A percentile compares a stretch with the other conserved stretches of the same genome.
phyloP scores from a whole-genome alignment of 148 eudicot genomes.

The Fallopia convolvulus region DNA sequence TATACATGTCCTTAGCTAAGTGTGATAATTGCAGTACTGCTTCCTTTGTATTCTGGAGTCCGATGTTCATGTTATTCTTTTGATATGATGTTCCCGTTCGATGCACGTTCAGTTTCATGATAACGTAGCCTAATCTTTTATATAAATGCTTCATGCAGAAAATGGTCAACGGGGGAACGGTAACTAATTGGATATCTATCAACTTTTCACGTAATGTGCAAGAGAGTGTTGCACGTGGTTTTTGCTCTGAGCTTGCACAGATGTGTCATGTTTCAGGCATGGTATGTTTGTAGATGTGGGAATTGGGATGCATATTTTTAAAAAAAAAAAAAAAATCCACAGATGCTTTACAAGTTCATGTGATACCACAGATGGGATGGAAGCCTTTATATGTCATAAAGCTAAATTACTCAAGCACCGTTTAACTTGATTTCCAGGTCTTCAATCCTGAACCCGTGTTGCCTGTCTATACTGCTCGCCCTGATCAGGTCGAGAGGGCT shows the following conservation, averaged over 20 bases:
- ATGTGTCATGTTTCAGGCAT: slow-evolving; percentile 71
- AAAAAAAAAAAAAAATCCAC: too few relatives aligned
- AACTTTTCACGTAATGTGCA: slow-evolving; percentile 65
- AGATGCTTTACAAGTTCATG: too few relatives aligned
- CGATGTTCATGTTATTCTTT: too few relatives aligned
- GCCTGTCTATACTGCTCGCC: slow-evolving; percentile 42
- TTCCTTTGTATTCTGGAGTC: too few relatives aligned
- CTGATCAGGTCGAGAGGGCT: slow-evolving; percentile 70
- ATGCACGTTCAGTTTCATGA: too few relatives aligned
- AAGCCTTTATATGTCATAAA: not conserved
- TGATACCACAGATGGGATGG: not conserved
- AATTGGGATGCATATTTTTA: too few relatives aligned
- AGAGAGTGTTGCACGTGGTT: slow-evolving; percentile 48
- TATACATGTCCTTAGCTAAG: too few relatives aligned
- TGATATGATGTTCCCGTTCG: too few relatives aligned
- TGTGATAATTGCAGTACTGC: too few relatives aligned
- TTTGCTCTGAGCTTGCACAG: slow-evolving; percentile 67
- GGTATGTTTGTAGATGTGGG: slow-evolving; percentile 29
- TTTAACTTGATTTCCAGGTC: slow-evolving; percentile 19
- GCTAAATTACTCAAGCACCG: not conserved
- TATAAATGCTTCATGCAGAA: slow-evolving; percentile 36
- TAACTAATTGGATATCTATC: slow-evolving; percentile 59
- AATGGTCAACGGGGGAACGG: slow-evolving; percentile 77
- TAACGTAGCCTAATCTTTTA: too few relatives aligned
- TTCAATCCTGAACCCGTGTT: slow-evolving; percentile 60